Percentiles rank a stretch among this genome's conserved stretches.
These are phyloP conservation scores for Earliella scabrosa DNA, from an alignment of 1,284 basidiomycete genomes.

Conservation along the genomic window DNA sequence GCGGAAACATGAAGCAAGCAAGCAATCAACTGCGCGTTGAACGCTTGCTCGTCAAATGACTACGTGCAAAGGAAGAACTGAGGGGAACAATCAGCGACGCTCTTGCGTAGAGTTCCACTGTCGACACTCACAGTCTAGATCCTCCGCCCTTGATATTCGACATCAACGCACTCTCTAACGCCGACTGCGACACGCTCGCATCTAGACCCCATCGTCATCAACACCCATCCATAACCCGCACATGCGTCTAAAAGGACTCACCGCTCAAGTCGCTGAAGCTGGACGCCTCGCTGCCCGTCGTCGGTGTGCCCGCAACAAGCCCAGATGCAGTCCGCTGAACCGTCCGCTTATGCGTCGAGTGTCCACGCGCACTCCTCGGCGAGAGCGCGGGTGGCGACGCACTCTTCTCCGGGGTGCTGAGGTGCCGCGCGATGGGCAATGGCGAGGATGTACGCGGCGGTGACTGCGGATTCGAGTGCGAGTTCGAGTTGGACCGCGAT, in stretches of 20 bases:
- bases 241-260: conserved; percentile 36
- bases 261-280: conserved; percentile 86
- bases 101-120: background rate
- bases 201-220: conserved; percentile 41
- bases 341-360: conserved; percentile 33
- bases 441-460: conserved; percentile 37
- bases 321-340: conserved; percentile 48
- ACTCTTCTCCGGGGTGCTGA: conserved; percentile 56
- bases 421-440: conserved; percentile 45
- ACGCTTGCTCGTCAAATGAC: conserved; percentile 19
- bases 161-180: conserved; percentile 73
- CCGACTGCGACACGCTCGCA: conserved; percentile 71
- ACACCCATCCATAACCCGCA: background rate
- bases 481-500: conserved; percentile 7
- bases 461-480: conserved; percentile 19
- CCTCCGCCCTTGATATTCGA: conserved; percentile 51
- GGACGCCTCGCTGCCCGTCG: conserved; percentile 65
- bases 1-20: too few species aligned
- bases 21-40: conserved; percentile 14
- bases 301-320: conserved; percentile 45
- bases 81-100: background rate
- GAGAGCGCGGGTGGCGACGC: conserved; percentile 63
- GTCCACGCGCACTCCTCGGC: conserved; percentile 52
- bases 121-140: conserved; percentile 26
- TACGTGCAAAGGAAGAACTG: conserved; percentile 28